Percentiles rank a stretch among this genome's conserved stretches.
These are phyloP conservation scores for Trypanosoma theileri DNA, from an alignment of 208 protist genomes.

Conservation along the genomic window DNA sequence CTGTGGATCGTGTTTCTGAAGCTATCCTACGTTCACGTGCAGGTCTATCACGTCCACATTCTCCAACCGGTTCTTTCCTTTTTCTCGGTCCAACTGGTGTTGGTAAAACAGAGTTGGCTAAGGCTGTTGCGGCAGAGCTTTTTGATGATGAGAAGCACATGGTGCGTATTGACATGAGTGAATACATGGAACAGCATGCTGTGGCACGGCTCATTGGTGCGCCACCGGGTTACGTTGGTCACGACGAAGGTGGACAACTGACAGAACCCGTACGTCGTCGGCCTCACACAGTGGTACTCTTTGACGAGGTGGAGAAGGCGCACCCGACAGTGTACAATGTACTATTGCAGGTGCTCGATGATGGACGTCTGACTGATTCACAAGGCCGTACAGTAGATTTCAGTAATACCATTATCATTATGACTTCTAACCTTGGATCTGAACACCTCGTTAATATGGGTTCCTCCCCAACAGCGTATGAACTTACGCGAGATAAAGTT, in stretches of 20 bases:
- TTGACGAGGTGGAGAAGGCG: constrained; percentile 98
- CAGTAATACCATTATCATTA: constrained; percentile 93
- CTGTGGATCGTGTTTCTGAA: constrained; percentile 88
- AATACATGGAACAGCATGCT: constrained; percentile 95
- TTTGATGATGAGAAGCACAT: constrained; percentile 95
- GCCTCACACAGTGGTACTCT: constrained; percentile 93
- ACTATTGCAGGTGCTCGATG: constrained; percentile 95
- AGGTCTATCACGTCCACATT: constrained; percentile 64
- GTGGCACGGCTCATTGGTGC: constrained; percentile 93
- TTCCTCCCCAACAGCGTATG: constrained; percentile 32
- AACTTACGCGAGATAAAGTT: constrained; percentile 36
- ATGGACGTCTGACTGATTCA: constrained; percentile 93
- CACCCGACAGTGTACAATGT: constrained; percentile 92
- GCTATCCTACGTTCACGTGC: constrained; percentile 91
- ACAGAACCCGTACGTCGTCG: constrained; percentile 94
- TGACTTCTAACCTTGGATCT: constrained; percentile 93
- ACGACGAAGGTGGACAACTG: constrained; percentile 95
- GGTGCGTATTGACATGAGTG: constrained; percentile 95
- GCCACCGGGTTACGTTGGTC: constrained; percentile 96
- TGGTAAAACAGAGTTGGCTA: constrained; percentile 93
- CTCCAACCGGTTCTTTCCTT: constrained; percentile 90
- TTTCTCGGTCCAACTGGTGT: constrained; percentile 93
- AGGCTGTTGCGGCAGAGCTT: constrained; percentile 88
- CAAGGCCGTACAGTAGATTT: constrained; percentile 94
- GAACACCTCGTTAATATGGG: constrained; percentile 68